phyloP scores from a whole-genome alignment of 441 rosid genomes.

The Croton laevigatus region DNA sequence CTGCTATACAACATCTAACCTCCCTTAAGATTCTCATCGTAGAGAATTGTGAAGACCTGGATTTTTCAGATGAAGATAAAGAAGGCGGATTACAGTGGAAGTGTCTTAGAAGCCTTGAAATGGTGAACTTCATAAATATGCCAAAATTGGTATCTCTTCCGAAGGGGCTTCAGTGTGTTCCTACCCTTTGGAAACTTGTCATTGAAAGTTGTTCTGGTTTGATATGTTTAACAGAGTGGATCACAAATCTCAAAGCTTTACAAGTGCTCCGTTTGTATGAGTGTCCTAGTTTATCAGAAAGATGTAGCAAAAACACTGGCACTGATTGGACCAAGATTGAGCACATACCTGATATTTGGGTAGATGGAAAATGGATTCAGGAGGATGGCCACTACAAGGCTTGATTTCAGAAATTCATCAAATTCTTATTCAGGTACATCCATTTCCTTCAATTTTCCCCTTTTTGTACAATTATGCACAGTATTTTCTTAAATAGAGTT shows the following conservation, averaged over 20 bases:
- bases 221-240: constrained; percentile 6
- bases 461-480: too few relatives aligned
- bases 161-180: constrained; percentile 11
- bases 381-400: not conserved
- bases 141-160: constrained; percentile 16
- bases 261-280: not conserved
- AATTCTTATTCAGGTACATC: not conserved
- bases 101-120: constrained; percentile 1
- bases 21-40: not conserved
- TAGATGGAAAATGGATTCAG: not conserved
- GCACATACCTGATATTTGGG: constrained; percentile 12
- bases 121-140: too few relatives aligned
- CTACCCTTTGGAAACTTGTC: not conserved
- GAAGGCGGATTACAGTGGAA: not conserved
- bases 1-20: not conserved
- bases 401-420: not conserved
- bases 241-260: constrained; percentile 8
- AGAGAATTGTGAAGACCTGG: not conserved
- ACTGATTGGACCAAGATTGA: constrained; percentile 20
- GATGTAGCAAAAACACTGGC: not conserved
- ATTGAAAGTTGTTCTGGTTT: not conserved
- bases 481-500: too few relatives aligned
- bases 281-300: constrained; percentile 12
- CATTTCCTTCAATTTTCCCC: not conserved
- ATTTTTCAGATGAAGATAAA: not conserved